A percentile compares a stretch with the other conserved stretches of the same genome.
Evolutionary conservation across 2,329 filamentous ascomycete genomes (phyloP).

Genomic region (Chalaropsis ovoidea): DNA sequence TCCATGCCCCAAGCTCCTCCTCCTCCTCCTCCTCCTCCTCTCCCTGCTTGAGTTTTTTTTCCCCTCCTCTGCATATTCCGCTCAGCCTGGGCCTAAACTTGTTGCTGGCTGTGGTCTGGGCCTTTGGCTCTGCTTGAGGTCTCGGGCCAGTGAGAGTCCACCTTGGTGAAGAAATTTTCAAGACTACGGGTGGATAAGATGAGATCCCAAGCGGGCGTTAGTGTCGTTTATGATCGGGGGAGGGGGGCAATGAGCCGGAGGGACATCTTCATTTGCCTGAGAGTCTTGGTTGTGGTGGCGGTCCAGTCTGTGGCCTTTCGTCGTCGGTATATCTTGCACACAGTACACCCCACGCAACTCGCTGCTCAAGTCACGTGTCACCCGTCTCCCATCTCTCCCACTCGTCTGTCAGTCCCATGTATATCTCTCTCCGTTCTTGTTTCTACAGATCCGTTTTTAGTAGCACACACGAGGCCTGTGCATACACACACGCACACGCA

Average conservation of each 20-base stretch:
- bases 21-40: neutral
- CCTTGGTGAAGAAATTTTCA: conserved; percentile 23
- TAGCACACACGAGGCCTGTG: neutral
- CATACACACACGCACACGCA: neutral
- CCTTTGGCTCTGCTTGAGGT: conserved; percentile 1
- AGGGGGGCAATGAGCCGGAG: neutral
- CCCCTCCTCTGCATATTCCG: conserved; percentile 7
- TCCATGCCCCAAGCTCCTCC: neutral
- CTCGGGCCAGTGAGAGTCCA: conserved; percentile 18
- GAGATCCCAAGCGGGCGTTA: neutral
- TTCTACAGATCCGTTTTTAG: neutral
- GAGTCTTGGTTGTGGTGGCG: too few species aligned
- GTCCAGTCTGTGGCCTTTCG: too few species aligned
- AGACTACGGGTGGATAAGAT: conserved; percentile 9
- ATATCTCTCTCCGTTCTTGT: neutral
- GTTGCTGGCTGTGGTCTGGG: neutral
- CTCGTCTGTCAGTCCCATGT: neutral
- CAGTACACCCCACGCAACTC: too few species aligned
- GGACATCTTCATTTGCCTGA: neutral
- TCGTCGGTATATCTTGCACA: too few species aligned
- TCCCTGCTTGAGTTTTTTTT: neutral
- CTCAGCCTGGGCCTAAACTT: neutral
- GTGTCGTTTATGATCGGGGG: neutral
- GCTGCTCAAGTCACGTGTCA: too few species aligned
- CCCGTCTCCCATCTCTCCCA: neutral